phyloP scores from a whole-genome alignment of 139 green algal genomes.

The Chlamydomonas eustigma region DNA sequence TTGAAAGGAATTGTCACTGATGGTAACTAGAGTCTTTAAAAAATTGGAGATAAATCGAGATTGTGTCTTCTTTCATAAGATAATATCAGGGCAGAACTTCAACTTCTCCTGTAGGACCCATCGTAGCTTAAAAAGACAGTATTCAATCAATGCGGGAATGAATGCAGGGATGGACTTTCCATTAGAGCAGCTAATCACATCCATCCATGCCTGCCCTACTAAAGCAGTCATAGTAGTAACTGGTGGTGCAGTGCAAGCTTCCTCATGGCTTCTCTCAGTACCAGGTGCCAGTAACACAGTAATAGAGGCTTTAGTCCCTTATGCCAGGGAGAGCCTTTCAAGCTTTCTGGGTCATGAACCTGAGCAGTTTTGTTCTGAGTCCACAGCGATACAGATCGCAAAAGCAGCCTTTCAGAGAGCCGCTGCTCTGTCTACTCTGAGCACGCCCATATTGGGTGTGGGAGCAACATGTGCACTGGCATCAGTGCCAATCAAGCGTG shows the following conservation, averaged over 20 bases:
- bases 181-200: not conserved
- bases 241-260: constrained; percentile 37
- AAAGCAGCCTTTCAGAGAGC: constrained; percentile 60
- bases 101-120: no score
- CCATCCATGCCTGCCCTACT: not conserved
- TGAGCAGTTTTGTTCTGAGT: constrained; percentile 39
- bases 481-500: constrained; percentile 61
- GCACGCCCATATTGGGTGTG: constrained; percentile 59
- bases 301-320: constrained; percentile 68
- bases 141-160: no score
- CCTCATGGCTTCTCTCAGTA: constrained; percentile 67
- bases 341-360: constrained; percentile 48
- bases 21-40: no score
- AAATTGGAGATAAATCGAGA: no score
- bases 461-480: constrained; percentile 67
- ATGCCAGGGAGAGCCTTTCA: constrained; percentile 48
- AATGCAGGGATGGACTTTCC: no score
- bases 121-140: no score
- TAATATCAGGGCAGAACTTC: no score
- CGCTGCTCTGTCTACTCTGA: constrained; percentile 48
- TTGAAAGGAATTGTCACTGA: no score
- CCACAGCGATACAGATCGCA: constrained; percentile 57
- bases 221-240: not conserved
- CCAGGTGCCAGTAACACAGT: constrained; percentile 76
- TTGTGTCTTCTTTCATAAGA: no score